Conservation (phyloP, 371 early-diverging fungal species). For the Mortierella sp. region DNA sequence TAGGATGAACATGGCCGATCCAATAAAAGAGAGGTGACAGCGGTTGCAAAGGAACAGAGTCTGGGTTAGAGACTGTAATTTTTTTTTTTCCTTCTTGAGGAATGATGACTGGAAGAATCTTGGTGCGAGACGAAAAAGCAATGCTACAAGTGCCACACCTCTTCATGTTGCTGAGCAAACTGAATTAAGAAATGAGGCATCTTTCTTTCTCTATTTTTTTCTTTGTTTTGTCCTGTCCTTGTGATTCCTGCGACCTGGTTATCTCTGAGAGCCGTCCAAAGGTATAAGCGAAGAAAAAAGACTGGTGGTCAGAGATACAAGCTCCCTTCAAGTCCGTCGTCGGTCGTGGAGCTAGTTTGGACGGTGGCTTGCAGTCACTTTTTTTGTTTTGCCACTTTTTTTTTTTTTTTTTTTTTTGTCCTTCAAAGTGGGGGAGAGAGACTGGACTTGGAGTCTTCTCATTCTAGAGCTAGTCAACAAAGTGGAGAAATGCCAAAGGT, state of each 20-base stretch:
- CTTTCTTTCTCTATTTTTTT: slow-evolving; percentile 14
- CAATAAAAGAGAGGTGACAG: slow-evolving; percentile 29
- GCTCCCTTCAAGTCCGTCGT: not conserved
- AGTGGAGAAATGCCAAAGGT: slow-evolving; percentile 66
- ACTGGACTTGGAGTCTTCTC: no score
- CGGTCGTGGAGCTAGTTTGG: no score
- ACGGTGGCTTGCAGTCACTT: no score
- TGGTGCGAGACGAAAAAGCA: not conserved
- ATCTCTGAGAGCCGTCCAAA: no score
- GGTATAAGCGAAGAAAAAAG: not conserved
- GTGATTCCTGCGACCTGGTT: not conserved
- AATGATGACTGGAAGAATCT: not conserved
- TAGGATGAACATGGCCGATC: slow-evolving; percentile 54
- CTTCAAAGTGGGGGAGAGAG: no score
- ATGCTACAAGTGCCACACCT: slow-evolving; percentile 4
- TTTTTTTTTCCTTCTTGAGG: not conserved
- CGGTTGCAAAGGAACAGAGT: not conserved
- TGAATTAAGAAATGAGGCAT: slow-evolving; percentile 54
- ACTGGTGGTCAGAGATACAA: not conserved
- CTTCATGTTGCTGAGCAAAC: slow-evolving; percentile 55
- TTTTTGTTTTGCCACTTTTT: no score
- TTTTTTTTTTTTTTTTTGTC: no score
- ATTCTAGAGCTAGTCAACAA: no score
- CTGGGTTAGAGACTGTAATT: not conserved
- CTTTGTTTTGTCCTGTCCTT: not conserved